These are phyloP conservation scores for Dactylellina sp. DNA, from an alignment of 2,329 filamentous ascomycete species.

Conservation along the genomic window DNA sequence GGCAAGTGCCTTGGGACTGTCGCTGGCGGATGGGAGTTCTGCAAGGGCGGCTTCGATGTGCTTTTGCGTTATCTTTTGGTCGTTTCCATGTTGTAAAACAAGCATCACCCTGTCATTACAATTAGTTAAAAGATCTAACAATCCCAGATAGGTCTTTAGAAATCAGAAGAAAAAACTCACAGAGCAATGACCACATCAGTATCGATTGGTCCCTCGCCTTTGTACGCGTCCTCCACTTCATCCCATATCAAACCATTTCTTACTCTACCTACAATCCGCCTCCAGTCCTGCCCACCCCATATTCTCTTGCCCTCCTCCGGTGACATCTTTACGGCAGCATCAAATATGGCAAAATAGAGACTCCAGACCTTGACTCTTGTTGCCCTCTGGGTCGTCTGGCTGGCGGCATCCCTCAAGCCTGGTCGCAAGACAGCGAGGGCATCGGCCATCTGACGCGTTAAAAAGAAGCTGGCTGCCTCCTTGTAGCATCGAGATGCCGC, in stretches of 20 bases:
- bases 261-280: slow-evolving; percentile 82
- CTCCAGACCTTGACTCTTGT: slow-evolving; percentile 97
- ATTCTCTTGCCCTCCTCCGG: slow-evolving; percentile 88
- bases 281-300: slow-evolving; percentile 89
- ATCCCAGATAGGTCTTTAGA: neutral
- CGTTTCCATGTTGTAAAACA: slow-evolving; percentile 86
- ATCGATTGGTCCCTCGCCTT: slow-evolving; percentile 89
- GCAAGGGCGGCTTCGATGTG: slow-evolving; percentile 90
- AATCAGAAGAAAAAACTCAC: slow-evolving; percentile 65
- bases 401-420: slow-evolving; percentile 74
- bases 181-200: slow-evolving; percentile 92
- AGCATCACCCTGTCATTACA: slow-evolving; percentile 77
- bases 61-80: slow-evolving; percentile 85
- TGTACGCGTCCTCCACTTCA: slow-evolving; percentile 83
- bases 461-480: slow-evolving; percentile 90
- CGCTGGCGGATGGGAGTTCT: slow-evolving; percentile 67
- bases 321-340: slow-evolving; percentile 88
- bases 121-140: slow-evolving; percentile 20
- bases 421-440: slow-evolving; percentile 86
- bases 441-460: slow-evolving; percentile 92
- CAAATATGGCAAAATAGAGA: slow-evolving; percentile 91
- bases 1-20: slow-evolving; percentile 59
- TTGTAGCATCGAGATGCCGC: slow-evolving; percentile 87
- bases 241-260: slow-evolving; percentile 95
- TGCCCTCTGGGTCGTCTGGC: slow-evolving; percentile 79